These are phyloP conservation scores for Talaromyces verruculosus DNA, from an alignment of 2,329 filamentous ascomycete species.

Conservation along the genomic window DNA sequence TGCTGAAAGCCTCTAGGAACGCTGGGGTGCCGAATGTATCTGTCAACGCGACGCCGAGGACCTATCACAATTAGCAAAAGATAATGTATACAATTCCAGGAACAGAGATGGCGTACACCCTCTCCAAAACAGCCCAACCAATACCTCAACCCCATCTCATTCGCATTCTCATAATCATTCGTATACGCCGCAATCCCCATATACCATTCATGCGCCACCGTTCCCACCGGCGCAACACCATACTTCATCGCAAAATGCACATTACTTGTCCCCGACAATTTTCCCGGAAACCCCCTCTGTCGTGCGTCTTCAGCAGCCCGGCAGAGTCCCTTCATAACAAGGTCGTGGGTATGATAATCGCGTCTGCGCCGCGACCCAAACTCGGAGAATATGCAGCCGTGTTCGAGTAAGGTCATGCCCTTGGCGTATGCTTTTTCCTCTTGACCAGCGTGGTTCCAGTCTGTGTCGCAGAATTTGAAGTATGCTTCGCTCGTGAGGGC, in stretches of 20 bases:
- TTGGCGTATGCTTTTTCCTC: conserved; percentile 82
- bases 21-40: conserved; percentile 93
- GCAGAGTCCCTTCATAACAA: conserved; percentile 84
- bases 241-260: conserved; percentile 97
- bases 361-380: conserved; percentile 87
- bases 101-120: conserved; percentile 47
- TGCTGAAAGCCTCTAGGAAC: conserved; percentile 81
- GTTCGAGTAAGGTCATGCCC: conserved; percentile 72
- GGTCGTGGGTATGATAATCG: conserved; percentile 91
- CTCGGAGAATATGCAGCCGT: conserved; percentile 86
- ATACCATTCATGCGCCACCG: conserved; percentile 97
- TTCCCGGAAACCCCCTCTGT: conserved; percentile 65
- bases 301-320: conserved; percentile 71
- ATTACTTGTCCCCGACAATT: conserved; percentile 86
- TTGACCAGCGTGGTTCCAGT: conserved; percentile 87
- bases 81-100: too few relatives aligned
- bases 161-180: conserved; percentile 78
- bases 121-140: conserved; percentile 92
- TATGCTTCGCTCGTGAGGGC: conserved; percentile 93
- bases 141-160: conserved; percentile 77
- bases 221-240: conserved; percentile 79
- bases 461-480: conserved; percentile 91
- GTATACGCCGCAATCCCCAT: conserved; percentile 96
- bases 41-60: conserved; percentile 84
- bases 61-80: conserved; percentile 39